These are phyloP conservation scores for Firmiana major DNA, from an alignment of 345 rosid species.

Conservation along the genomic window DNA sequence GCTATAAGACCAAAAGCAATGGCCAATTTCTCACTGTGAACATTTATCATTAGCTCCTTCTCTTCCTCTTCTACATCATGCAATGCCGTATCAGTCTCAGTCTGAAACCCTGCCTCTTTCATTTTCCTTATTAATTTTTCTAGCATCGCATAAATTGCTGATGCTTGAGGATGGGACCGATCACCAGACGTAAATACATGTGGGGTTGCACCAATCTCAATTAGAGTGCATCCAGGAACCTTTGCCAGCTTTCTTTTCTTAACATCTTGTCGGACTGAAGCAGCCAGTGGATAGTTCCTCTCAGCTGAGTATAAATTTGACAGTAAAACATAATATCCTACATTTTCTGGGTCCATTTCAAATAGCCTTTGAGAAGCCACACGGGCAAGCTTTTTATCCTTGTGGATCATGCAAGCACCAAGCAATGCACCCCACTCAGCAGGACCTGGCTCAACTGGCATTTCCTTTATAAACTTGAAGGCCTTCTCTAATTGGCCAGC, in stretches of 20 bases:
- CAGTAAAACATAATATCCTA: conserved; percentile 52
- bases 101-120: conserved; percentile 58
- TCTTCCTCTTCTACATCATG: conserved; percentile 80
- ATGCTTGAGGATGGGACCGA: conserved; percentile 49
- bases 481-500: conserved; percentile 57
- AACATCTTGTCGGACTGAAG: conserved; percentile 48
- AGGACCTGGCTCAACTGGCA: conserved; percentile 50
- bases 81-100: conserved; percentile 46
- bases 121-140: conserved; percentile 46
- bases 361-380: conserved; percentile 56
- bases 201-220: conserved; percentile 50
- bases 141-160: conserved; percentile 44
- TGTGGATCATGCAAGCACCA: conserved; percentile 67
- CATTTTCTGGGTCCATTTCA: conserved; percentile 51
- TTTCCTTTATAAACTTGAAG: conserved; percentile 41
- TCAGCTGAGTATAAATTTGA: conserved; percentile 52
- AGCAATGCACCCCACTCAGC: conserved; percentile 63
- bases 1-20: conserved; percentile 69
- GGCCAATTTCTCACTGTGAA: conserved; percentile 75
- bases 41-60: conserved; percentile 54
- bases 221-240: conserved; percentile 63
- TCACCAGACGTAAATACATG: conserved; percentile 62
- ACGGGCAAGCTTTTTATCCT: conserved; percentile 43
- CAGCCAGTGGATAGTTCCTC: conserved; percentile 52
- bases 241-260: conserved; percentile 46